A percentile compares a stretch with the other conserved stretches of the same genome.
These are phyloP conservation scores for Lenwebbia sp. DNA, from an alignment of 345 rosid genomes.

Conservation along the genomic window DNA sequence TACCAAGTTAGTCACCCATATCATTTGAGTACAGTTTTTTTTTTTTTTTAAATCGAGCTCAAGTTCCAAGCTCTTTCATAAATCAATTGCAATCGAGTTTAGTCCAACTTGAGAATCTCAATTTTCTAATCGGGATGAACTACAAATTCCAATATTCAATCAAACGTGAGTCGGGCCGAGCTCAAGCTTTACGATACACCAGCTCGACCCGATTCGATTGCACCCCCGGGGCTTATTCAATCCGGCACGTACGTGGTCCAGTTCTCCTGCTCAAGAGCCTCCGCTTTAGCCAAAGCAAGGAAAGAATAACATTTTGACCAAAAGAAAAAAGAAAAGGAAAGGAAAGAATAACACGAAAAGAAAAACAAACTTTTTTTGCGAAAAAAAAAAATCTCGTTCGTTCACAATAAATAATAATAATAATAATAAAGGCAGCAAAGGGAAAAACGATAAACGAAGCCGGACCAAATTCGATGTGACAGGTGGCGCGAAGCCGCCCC, in stretches of 20 bases:
- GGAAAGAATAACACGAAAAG: background rate
- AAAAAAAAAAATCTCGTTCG: background rate
- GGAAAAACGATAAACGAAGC: background rate
- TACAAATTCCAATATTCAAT: too few species aligned
- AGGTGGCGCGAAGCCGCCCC: background rate
- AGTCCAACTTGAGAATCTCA: too few species aligned
- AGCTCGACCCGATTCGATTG: background rate
- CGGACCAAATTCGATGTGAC: background rate
- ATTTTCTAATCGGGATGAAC: too few species aligned
- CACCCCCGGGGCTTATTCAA: background rate
- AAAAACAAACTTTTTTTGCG: background rate
- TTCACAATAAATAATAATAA: background rate
- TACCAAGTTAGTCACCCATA: too few species aligned
- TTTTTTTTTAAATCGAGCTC: background rate
- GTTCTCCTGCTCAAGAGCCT: background rate
- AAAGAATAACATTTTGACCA: background rate
- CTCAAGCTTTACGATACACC: background rate
- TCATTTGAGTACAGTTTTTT: too few species aligned
- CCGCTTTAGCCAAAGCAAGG: background rate
- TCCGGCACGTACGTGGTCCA: background rate
- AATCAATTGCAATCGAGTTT: background rate
- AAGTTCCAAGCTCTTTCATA: background rate
- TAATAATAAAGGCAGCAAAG: background rate
- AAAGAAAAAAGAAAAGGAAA: too few species aligned
- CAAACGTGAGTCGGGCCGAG: accelerated